Base-by-base conservation (phyloP, 768 basidiomycete genomes). In the Panaeolus cyanescens region DNA sequence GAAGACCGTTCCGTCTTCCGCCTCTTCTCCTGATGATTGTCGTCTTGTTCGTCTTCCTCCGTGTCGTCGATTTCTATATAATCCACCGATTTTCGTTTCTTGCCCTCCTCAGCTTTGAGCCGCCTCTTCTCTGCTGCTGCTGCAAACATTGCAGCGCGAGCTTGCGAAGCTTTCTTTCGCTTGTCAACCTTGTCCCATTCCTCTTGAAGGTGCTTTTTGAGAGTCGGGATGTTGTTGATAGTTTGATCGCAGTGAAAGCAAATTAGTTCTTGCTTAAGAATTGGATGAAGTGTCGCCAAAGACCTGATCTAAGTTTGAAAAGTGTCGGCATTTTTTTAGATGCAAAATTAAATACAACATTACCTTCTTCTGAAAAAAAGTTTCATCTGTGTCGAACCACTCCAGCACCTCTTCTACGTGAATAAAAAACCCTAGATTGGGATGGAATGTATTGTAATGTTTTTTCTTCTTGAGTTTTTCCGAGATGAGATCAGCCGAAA, bases 401-500 rank as follows among this genome's bases (percentile, higher is more conserved):
- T 83, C 80, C 42, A 92, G 75, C n/a, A 96, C 89, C 9, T 93
- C 86, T 55, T 86, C 80, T 17, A 95, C 74, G 62, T 87, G 83
- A 2, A 96, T 68, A 75, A 96, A 96, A 75, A 93, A 96, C 1
- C 92, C 93, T 19, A 84, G 79, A 54, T 85, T 84, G 0, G 95
- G 95, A 67, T 91, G 89, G 75, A 96, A 97, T 5, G 92, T 91
- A 68, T 96, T 95, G 75, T 93, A 92, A 65, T 97, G 95, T 69
- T 90, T 92, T 79, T 96, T 97, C 59, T 79, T 83, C 76, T 95
- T 96, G 79, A 96, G 74, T 56, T 75, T 77, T 8, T 85, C 81
- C 0, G 89, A 89, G 58, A 80, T 80, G 33, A 95, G 71, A 70
- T 97, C 95, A 4, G 85, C 81, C 3, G 94, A 95, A 36, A 97